Evolutionary conservation across 1,139 yeast species (phyloP), one percentile per base, ranked within the genome.

Genomic region (Yamadazyma jaroonii): DNA sequence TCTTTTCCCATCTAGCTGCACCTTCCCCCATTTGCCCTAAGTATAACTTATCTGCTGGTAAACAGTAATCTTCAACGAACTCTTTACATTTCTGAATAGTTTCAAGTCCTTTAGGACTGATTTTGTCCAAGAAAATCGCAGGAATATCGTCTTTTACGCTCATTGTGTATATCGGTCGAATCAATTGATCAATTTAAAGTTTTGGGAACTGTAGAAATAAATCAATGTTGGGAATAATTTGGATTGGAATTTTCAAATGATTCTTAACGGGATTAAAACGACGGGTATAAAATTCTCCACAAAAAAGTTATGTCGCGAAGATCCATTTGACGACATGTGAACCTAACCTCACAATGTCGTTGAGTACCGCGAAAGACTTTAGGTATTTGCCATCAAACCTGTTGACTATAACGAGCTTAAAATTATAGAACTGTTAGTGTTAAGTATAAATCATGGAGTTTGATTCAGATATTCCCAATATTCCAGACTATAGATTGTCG

Each of bases 401-500:
- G 25, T 28, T 12, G 31, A 12, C 23, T 9, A 21, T n/a, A 15
- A 13, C 31, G n/a, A 15, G 12, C 20, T 13, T 11, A 28, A 4
- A 5, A 28, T 10, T 7, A 26, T 26, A 13, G 20, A 13, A 8
- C 13, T 13, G 9, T 13, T 4, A 25, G 28, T n/a, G 5, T 10
- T 25, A 12, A 26, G 10, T 17, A 21, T n/a, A 5, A 3, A 24
- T 5, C 38, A 67, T 67, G 73, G 63, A 57, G 36, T 57, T 53
- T 46, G 70, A 62, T 32, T 64, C 79, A 34, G 81, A 72, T 46
- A 69, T 79, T 22, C 75, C 79, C 35, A 72, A 74, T 52, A 77
- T 86, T 37, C 97, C 97, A 24, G 89, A 89, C 58, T 84, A 84
- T 61, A 72, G 70, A 46, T 77, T 90, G 36, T 83, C 96, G 12